Percentiles rank a stretch among this genome's conserved stretches.
phyloP scores from a whole-genome alignment of 306 rosid species.

The Vigna reflexopilosa region DNA sequence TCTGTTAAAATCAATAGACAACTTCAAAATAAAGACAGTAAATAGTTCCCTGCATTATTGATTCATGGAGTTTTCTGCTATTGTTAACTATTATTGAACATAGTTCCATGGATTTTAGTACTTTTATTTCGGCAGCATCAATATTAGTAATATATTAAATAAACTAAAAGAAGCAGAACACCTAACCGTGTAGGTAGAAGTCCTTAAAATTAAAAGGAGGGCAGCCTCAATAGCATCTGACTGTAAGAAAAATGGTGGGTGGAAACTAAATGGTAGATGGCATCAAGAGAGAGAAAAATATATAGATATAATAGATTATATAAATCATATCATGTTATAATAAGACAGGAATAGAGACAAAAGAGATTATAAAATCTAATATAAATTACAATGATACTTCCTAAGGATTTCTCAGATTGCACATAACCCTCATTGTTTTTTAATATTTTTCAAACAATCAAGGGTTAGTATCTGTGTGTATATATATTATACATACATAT shows the following conservation, averaged over 20 bases:
- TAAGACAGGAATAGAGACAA: not conserved
- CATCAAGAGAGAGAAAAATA: not conserved
- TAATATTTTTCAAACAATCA: too few relatives aligned
- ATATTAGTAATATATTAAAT: slow-evolving; percentile 5
- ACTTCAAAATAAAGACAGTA: not conserved
- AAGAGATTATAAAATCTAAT: too few relatives aligned
- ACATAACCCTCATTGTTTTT: too few relatives aligned
- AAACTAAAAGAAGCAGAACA: not conserved
- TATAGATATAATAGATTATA: not conserved
- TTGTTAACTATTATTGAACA: not conserved
- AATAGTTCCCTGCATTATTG: too few relatives aligned
- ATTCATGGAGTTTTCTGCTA: not conserved
- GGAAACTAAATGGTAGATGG: not conserved
- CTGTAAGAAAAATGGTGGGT: not conserved
- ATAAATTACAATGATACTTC: too few relatives aligned
- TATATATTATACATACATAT: too few relatives aligned
- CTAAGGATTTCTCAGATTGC: too few relatives aligned
- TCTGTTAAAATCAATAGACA: not conserved
- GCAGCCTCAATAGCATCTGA: not conserved
- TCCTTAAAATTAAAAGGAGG: not conserved
- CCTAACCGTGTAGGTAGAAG: not conserved
- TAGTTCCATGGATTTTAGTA: not conserved
- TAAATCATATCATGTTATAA: not conserved
- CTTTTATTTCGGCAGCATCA: not conserved
- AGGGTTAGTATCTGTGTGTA: too few relatives aligned